Evolutionary conservation across 768 basidiomycete genomes (phyloP).

Genomic region (Leccinum imitatum): DNA sequence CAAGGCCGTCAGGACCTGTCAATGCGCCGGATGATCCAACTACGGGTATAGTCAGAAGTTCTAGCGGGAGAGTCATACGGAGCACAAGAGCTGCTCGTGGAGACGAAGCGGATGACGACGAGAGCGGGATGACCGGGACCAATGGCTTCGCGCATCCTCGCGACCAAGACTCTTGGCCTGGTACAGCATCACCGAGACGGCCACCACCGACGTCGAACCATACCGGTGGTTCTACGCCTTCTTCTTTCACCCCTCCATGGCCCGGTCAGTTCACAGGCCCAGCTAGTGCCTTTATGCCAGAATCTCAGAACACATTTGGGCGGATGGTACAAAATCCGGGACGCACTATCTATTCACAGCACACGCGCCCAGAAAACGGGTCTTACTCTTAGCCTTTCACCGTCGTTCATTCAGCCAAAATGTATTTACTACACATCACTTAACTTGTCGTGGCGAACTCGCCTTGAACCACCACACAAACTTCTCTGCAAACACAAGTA

Average conservation of each 20-base stretch:
- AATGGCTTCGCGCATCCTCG: constrained; percentile 24
- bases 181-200: constrained; percentile 26
- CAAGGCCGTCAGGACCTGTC: constrained; percentile 17
- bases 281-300: constrained; percentile 49
- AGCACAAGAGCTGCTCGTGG: constrained; percentile 30
- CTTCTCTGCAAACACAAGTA: not conserved
- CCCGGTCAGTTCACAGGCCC: constrained; percentile 47
- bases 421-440: constrained; percentile 22
- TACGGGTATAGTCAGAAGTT: constrained; percentile 28
- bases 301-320: constrained; percentile 41
- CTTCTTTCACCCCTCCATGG: constrained; percentile 28
- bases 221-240: constrained; percentile 18
- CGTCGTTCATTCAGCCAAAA: constrained; percentile 12
- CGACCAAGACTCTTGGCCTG: constrained; percentile 28
- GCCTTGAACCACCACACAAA: not conserved
- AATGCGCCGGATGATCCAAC: constrained; percentile 23
- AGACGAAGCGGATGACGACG: constrained; percentile 28
- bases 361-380: constrained; percentile 36
- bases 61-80: constrained; percentile 31
- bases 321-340: constrained; percentile 49
- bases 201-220: constrained; percentile 14
- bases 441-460: constrained; percentile 17
- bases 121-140: constrained; percentile 9
- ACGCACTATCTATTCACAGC: constrained; percentile 64
- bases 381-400: constrained; percentile 23